Conservation (phyloP, 2,329 filamentous ascomycete species). For the Penicillium polonicum region DNA sequence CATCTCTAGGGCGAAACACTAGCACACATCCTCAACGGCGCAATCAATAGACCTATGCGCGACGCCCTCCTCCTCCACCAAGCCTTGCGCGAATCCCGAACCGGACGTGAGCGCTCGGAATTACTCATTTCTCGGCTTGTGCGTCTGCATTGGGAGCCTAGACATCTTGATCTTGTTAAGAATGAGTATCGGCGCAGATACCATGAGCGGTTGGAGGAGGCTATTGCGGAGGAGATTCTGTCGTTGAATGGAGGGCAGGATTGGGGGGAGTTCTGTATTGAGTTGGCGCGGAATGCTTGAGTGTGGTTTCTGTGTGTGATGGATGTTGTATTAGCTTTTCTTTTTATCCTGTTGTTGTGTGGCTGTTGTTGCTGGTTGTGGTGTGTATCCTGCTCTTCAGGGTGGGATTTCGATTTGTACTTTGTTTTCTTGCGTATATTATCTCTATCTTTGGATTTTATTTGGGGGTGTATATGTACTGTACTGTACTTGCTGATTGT, state of each 20-base stretch:
- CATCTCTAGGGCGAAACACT: constrained; percentile 82
- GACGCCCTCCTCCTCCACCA: constrained; percentile 90
- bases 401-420: not conserved
- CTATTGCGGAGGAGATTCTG: constrained; percentile 72
- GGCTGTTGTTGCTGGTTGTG: not conserved
- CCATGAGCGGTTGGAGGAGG: constrained; percentile 68
- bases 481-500: not conserved
- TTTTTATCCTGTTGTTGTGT: not conserved
- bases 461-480: not conserved
- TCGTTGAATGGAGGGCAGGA: constrained; percentile 53
- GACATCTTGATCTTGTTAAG: constrained; percentile 78
- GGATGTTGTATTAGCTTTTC: not conserved
- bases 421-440: not conserved
- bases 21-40: constrained; percentile 91
- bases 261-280: constrained; percentile 73
- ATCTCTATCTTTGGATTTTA: not conserved
- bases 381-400: not conserved
- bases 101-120: constrained; percentile 74
- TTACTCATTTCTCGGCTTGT: constrained; percentile 85
- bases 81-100: constrained; percentile 72
- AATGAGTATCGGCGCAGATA: constrained; percentile 77
- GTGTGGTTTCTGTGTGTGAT: not conserved
- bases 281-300: constrained; percentile 48
- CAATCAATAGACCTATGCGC: constrained; percentile 91
- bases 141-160: constrained; percentile 86